Base-by-base conservation (phyloP, 805 yeast species). In the Schizosaccharomyces octosporus region DNA sequence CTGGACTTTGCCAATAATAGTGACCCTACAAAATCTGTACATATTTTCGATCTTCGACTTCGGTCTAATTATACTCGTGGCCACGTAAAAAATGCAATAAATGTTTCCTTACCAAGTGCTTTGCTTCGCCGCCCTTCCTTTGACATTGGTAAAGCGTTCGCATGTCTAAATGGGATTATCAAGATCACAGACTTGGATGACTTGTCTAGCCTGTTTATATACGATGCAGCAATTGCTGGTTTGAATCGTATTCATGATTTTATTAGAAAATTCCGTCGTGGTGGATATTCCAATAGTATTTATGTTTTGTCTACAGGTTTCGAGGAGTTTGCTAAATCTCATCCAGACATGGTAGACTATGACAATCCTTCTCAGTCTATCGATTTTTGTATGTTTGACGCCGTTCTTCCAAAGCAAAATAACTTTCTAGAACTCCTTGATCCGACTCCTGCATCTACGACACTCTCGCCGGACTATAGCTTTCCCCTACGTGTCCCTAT, bases 91-190 rank as follows among this genome's bases (percentile, higher is more conserved):
- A 74, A 78, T 51, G 79, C 97, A 0, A 74, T 86, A 54, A 87
- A 87, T 69, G 78, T 89, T 43, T 86, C 95, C 69, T 72, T 89
- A 13, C 97, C 97, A 1, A 84, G 95, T 19, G 89, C 97, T 0
- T 74, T 89, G 55, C 72, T 89, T 64, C 85, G 82, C 68, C 78
- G 97, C 65, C 74, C 81, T 41, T 83, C 82, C 61, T 89, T 85
- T 67, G 57, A 29, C 36, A 51, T 51, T 29, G 31, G 36, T 17
- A 51, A 51, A 17, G 36, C 27, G 6, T 29, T 51, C 2, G 36
- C 36, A 6, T 51, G 36, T n/a, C n/a, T 51, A 13, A 21, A 7
- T 19, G 13, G n/a, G 1, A 5, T 7, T 4, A 17, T 24, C 24
- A 21, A 29, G 5, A 9, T 51, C 31, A 6, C 31, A 29, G 21